Conservation (phyloP, 2,329 filamentous ascomycete genomes). For the Macrophomina tecta region DNA sequence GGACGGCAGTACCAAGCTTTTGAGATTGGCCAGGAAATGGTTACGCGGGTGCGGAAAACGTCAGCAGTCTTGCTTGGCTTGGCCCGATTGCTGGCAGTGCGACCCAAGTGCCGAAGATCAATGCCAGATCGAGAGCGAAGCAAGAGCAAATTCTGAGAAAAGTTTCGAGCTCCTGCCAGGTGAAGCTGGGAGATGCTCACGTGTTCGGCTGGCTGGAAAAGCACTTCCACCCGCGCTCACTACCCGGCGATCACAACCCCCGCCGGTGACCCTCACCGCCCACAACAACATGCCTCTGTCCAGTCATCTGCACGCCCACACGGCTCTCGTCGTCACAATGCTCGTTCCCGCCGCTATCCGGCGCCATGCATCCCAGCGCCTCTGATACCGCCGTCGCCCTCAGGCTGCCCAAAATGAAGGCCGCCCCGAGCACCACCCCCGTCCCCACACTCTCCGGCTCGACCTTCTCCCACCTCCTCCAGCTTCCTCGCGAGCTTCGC, state of each 20-base stretch:
- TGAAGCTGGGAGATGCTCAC: too few relatives aligned
- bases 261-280: conserved; percentile 12
- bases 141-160: background rate
- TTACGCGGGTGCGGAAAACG: conserved; percentile 10
- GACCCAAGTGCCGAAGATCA: background rate
- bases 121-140: background rate
- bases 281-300: conserved; percentile 11
- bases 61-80: background rate
- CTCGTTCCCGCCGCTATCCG: background rate
- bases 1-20: conserved; percentile 1
- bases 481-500: conserved; percentile 20
- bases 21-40: background rate
- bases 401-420: background rate
- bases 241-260: background rate
- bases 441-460: background rate
- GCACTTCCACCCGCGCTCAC: background rate
- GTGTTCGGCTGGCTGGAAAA: background rate
- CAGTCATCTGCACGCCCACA: background rate
- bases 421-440: background rate
- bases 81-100: background rate
- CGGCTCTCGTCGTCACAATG: background rate
- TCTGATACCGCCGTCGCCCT: background rate
- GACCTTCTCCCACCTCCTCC: conserved; percentile 11
- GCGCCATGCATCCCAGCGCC: background rate
- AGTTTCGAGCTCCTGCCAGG: background rate